Conservation (phyloP, 75 land plant species). For the Pinus albicaulis region DNA sequence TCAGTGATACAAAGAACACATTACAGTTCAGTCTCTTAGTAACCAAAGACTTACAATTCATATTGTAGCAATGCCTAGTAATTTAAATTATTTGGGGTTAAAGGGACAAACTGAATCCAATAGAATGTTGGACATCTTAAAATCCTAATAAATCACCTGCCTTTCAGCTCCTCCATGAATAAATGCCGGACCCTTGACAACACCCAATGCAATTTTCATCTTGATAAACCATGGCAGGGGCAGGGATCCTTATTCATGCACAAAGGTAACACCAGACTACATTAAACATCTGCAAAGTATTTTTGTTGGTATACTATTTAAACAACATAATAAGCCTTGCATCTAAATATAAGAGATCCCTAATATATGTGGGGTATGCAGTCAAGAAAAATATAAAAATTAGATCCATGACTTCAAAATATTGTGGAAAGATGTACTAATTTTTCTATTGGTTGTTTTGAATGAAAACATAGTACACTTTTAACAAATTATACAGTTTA, state of each 20-base stretch:
- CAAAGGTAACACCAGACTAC: constrained; percentile 2
- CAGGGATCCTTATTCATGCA: constrained; percentile 43
- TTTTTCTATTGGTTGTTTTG: too few species aligned
- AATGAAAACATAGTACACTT: too few species aligned
- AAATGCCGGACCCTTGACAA: constrained; percentile 58
- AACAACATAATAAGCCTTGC: too few species aligned
- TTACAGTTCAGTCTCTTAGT: background rate
- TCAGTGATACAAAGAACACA: background rate
- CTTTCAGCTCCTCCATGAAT: constrained; percentile 64
- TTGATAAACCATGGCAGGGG: constrained; percentile 58
- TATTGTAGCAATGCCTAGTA: background rate
- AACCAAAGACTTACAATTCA: background rate
- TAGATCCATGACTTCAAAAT: too few species aligned
- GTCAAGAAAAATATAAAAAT: too few species aligned
- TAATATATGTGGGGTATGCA: too few species aligned
- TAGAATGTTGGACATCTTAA: constrained; percentile 61
- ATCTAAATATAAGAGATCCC: too few species aligned
- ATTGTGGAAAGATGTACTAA: too few species aligned
- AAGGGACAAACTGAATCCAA: constrained; percentile 44
- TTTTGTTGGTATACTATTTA: too few species aligned
- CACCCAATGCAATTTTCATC: constrained; percentile 62
- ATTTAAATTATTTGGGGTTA: background rate
- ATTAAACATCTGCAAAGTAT: too few species aligned
- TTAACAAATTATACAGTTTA: too few species aligned
- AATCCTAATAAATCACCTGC: constrained; percentile 63